Base-by-base conservation (phyloP, 352 stramenopile genomes). In the Globisporangium nagaii region DNA sequence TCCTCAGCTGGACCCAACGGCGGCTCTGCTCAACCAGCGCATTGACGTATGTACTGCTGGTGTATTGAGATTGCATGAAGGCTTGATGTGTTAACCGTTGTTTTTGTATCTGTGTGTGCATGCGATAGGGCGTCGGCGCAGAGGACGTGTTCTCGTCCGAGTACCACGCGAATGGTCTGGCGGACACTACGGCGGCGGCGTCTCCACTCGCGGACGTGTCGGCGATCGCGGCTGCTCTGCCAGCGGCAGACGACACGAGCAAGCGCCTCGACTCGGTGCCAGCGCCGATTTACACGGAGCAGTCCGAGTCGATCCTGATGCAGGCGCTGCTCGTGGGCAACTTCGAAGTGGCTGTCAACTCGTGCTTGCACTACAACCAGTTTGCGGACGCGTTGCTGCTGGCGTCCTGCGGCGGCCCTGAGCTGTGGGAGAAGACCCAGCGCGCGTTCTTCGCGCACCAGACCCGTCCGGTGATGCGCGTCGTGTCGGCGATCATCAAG, bases 261-360 rank as follows among this genome's bases (percentile, higher is more conserved):
- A 78, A 82, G 58, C 85, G 81, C 31, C 42, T 95, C 6, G 71
- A 90, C n/a, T 67, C 70, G 13, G 77, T 73, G 7, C 70, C 79
- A 1, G 63, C 71, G 6, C 83, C 85, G 31, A 64, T 90, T 36
- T 95, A 93, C 68, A 95, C 90, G 12, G 79, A 90, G 56, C 75
- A 95, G 49, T 97, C 93, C 13, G 91, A 98, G 60, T 89, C 71
- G 46, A 89, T 84, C 19, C 75, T 99, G 34, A 98, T 98, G 78
- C 78, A 97, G 63, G 91, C 96, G 2, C 71, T 99, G 20, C 69
- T 99, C 8, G 95, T 99, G 6, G 97, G 97, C 35, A 98, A 99
- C 73, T 99, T 99, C 62, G 94, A 98, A 60, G 91, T 97, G 6
- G 97, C 97, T 0, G 96, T 99, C 11, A 97, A 99, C 68, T 97